Base-by-base conservation (phyloP, 345 rosid species). In the Barbarea vulgaris region DNA sequence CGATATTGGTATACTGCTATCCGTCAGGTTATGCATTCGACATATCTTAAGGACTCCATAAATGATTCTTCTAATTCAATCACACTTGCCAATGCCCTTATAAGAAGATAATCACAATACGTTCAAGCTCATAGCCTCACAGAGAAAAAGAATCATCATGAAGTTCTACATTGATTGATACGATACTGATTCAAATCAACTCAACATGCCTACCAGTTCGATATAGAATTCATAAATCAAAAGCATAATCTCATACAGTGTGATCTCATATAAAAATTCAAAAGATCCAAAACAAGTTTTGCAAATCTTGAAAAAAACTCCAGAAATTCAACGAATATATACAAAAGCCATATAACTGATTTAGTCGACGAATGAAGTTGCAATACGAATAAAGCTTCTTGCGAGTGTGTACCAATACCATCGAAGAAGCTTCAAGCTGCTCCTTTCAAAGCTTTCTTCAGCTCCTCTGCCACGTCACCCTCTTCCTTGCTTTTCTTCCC, bases 391-490 rank as follows among this genome's bases (percentile, higher is more conserved):
- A 39, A 39, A 61, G 37, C 51, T 60, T 58, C 58, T 59, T 61
- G 52, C 17, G 27, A 66, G 25, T 25, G 25, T 25, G 47, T 28
- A 28, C 57, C 48, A 31, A 12, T 28, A 58, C 33, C 74, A 77
- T 10, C 4, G 9, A 27, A 30, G 64, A 25, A 39, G 51, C 69
- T 36, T 78, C 77, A 78, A 67, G 70, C 64, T 2, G 70, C 60
- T 64, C 87, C 89, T 79, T 85, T 85, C 70, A 82, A 12, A 1
- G 92, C 91, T 79, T 87, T 87, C 84, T 85, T 91, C 78, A 84
- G 79, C 80, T 88, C 94, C 65, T 88, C 91, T n/a, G 73, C 85
- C 25, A 67, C 83, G 9, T 85, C 89, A 13, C 77, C 87, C 31
- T 89, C 96, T 51, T 44, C 56, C 13, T 81, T 56, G 39, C 65